Percentiles rank a stretch among this genome's conserved stretches.
phyloP scores from a whole-genome alignment of 2,329 filamentous ascomycete genomes.

The Chrysoporthe puriensis region DNA sequence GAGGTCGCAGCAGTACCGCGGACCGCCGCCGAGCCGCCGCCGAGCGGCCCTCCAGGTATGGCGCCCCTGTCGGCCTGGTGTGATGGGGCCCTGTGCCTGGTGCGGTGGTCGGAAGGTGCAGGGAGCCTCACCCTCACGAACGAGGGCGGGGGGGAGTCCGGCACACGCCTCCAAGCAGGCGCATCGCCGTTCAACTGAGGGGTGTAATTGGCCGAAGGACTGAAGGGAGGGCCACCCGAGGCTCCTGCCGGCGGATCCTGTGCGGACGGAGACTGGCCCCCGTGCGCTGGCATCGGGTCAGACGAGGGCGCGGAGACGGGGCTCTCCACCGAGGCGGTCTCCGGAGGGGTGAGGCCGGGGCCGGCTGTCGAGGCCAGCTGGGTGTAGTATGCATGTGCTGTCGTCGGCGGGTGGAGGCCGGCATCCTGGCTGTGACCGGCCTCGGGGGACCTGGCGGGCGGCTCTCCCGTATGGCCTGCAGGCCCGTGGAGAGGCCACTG shows the following conservation, averaged over 20 bases:
- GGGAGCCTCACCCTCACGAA: neutral
- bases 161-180: neutral
- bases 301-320: neutral
- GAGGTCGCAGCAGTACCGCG: constrained; percentile 9
- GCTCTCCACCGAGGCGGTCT: neutral
- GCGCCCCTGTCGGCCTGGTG: neutral
- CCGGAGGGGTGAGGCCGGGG: neutral
- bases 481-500: neutral
- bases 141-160: neutral
- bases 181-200: neutral
- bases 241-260: neutral
- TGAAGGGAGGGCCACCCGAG: neutral
- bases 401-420: neutral
- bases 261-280: neutral
- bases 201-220: neutral
- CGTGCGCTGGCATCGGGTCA: neutral
- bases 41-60: neutral
- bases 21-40: neutral
- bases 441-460: neutral
- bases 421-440: neutral
- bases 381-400: neutral
- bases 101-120: neutral
- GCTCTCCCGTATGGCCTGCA: neutral
- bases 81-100: neutral
- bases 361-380: neutral